A percentile compares a stretch with the other conserved stretches of the same genome.
Conservation (phyloP, 1,139 yeast genomes). For the Meyerozyma sp. region DNA sequence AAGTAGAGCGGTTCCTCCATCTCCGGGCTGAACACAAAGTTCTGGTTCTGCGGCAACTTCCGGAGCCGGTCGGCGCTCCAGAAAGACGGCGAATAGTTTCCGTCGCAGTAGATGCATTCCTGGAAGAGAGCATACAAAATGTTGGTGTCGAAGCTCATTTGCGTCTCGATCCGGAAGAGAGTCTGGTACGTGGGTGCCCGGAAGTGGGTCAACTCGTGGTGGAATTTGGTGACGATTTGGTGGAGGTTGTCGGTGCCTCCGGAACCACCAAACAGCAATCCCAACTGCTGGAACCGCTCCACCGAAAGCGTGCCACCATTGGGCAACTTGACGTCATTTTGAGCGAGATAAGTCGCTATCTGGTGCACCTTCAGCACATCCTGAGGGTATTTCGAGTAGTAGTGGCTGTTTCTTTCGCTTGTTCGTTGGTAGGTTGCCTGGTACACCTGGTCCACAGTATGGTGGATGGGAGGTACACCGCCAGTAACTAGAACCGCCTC, state of each 20-base stretch:
- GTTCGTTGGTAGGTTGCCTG: conserved; percentile 42
- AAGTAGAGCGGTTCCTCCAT: conserved; percentile 30
- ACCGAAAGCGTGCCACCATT: conserved; percentile 46
- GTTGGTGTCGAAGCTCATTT: conserved; percentile 46
- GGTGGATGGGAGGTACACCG: conserved; percentile 50
- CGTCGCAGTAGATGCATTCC: conserved; percentile 53
- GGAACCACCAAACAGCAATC: conserved; percentile 43
- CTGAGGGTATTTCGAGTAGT: conserved; percentile 43
- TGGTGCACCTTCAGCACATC: conserved; percentile 33
- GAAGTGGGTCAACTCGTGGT: conserved; percentile 28
- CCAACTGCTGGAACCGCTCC: conserved; percentile 50
- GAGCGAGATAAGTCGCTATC: conserved; percentile 31
- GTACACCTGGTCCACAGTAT: conserved; percentile 44
- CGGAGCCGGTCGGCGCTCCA: conserved; percentile 50
- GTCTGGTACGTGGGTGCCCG: conserved; percentile 33
- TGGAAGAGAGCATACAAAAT: conserved; percentile 50
- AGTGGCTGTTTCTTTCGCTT: conserved; percentile 41
- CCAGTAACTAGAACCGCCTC: conserved; percentile 46
- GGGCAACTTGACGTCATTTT: conserved; percentile 31
- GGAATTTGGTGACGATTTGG: conserved; percentile 32
- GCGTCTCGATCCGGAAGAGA: conserved; percentile 24
- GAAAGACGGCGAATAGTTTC: conserved; percentile 19
- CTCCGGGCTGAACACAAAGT: conserved; percentile 17
- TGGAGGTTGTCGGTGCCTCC: conserved; percentile 50
- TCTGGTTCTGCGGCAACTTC: conserved; percentile 17